These are phyloP conservation scores for Aureobasidium sp. DNA, from an alignment of 2,329 filamentous ascomycete species.

Conservation along the genomic window DNA sequence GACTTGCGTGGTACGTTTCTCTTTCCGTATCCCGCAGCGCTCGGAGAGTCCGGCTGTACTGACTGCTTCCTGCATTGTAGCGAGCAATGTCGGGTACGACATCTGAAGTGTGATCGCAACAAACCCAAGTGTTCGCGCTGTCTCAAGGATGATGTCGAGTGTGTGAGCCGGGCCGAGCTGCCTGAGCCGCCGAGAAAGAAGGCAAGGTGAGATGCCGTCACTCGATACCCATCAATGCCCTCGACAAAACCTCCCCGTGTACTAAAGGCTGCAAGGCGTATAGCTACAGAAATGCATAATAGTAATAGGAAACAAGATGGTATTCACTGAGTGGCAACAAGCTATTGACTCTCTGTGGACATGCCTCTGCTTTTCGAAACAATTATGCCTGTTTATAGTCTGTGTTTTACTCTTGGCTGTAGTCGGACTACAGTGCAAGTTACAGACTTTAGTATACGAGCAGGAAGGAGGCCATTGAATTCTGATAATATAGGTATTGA, in stretches of 20 bases:
- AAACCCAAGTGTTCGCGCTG: background rate
- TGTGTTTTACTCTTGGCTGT: too few relatives aligned
- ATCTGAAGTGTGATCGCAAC: slow-evolving; percentile 4
- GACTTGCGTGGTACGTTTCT: background rate
- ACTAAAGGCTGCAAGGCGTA: too few relatives aligned
- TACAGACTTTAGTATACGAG: too few relatives aligned
- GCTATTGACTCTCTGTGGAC: too few relatives aligned
- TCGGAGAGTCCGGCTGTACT: background rate
- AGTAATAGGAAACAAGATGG: too few relatives aligned
- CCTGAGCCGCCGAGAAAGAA: slow-evolving; percentile 1
- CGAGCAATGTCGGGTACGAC: background rate
- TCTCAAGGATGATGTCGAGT: background rate
- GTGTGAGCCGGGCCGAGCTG: background rate
- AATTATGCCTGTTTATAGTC: too few relatives aligned
- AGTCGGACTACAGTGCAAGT: too few relatives aligned
- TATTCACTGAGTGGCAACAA: too few relatives aligned
- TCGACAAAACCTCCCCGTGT: background rate
- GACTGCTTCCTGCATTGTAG: background rate
- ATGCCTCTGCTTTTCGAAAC: too few relatives aligned
- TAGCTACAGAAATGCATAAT: too few relatives aligned
- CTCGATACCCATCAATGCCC: background rate
- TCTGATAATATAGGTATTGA: background rate
- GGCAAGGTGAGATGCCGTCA: background rate
- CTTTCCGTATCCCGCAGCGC: background rate
- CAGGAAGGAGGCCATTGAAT: too few relatives aligned